Evolutionary conservation across 2,329 filamentous ascomycete species (phyloP).

Genomic region (Cladosporium sp.): DNA sequence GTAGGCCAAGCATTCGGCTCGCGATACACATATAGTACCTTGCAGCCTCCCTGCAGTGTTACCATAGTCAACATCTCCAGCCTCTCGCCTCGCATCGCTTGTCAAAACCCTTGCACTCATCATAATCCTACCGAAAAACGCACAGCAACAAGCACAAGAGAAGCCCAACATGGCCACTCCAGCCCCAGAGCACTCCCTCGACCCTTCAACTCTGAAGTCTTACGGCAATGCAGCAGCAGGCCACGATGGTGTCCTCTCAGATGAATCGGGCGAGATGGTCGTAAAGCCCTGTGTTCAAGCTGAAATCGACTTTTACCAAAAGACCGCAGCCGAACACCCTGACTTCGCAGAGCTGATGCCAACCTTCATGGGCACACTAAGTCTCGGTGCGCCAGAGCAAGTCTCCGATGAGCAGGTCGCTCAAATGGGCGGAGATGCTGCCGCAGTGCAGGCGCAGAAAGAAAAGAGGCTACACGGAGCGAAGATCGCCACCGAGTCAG

Average conservation of each 20-base stretch:
- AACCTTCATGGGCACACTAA: constrained; percentile 77
- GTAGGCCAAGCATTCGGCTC: background rate
- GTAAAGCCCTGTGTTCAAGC: constrained; percentile 89
- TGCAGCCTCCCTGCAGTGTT: background rate
- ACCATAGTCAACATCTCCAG: background rate
- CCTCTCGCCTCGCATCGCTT: background rate
- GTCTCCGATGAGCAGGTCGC: constrained; percentile 24
- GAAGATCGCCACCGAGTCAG: constrained; percentile 73
- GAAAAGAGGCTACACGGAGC: constrained; percentile 53
- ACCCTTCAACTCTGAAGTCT: constrained; percentile 63
- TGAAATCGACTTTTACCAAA: constrained; percentile 90
- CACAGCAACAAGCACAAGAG: background rate
- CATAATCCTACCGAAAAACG: background rate
- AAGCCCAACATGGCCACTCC: background rate
- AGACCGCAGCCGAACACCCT: constrained; percentile 64
- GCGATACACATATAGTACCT: background rate
- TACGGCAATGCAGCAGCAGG: constrained; percentile 80
- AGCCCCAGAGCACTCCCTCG: constrained; percentile 42
- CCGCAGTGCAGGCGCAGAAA: constrained; percentile 35
- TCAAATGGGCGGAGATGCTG: constrained; percentile 16
- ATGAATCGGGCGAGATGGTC: constrained; percentile 79
- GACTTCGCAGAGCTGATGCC: constrained; percentile 82
- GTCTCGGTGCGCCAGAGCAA: constrained; percentile 57
- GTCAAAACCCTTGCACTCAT: background rate
- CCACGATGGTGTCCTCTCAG: constrained; percentile 87